Evolutionary conservation across 495 filamentous ascomycete species (phyloP).

Genomic region (Daldinia concentrica): DNA sequence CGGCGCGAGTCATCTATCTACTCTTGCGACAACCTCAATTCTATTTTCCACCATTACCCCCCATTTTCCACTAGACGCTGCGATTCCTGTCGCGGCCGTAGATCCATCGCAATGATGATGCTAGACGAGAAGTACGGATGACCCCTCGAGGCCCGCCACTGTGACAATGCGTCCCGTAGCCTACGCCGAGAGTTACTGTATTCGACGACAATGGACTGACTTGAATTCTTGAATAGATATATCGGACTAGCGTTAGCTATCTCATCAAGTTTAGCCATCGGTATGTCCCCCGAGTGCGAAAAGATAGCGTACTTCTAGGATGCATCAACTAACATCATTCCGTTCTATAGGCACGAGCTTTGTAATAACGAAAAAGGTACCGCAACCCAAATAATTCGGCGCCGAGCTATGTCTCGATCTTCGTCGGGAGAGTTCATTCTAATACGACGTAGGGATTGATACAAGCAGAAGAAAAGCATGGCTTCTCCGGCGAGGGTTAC

Average conservation of each 20-base stretch:
- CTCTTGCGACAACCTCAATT: constrained; percentile 33
- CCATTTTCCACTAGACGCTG: constrained; percentile 20
- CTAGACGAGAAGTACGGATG: constrained; percentile 84
- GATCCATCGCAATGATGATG: constrained; percentile 63
- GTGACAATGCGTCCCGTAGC: neutral
- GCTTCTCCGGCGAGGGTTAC: constrained; percentile 97
- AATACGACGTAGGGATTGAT: constrained; percentile 74
- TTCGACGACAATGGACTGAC: constrained; percentile 48
- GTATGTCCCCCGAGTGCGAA: constrained; percentile 55
- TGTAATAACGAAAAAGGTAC: constrained; percentile 91
- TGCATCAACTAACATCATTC: constrained; percentile 40
- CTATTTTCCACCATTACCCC: constrained; percentile 12
- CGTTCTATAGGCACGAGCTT: constrained; percentile 78
- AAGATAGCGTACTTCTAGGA: neutral
- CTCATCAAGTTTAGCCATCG: constrained; percentile 90
- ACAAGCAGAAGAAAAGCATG: constrained; percentile 87
- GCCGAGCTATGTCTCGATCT: constrained; percentile 7
- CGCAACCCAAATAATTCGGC: constrained; percentile 3
- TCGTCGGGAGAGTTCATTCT: constrained; percentile 12
- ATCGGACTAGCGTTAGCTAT: constrained; percentile 90
- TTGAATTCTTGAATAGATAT: constrained; percentile 68
- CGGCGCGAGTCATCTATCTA: constrained; percentile 50
- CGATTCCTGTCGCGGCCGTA: constrained; percentile 39
- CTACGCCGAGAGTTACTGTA: neutral
- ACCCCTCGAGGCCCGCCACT: constrained; percentile 9